A percentile compares a stretch with the other conserved stretches of the same genome.
Conservation (phyloP, 305 asterid species). For the Rubia tinctorum region DNA sequence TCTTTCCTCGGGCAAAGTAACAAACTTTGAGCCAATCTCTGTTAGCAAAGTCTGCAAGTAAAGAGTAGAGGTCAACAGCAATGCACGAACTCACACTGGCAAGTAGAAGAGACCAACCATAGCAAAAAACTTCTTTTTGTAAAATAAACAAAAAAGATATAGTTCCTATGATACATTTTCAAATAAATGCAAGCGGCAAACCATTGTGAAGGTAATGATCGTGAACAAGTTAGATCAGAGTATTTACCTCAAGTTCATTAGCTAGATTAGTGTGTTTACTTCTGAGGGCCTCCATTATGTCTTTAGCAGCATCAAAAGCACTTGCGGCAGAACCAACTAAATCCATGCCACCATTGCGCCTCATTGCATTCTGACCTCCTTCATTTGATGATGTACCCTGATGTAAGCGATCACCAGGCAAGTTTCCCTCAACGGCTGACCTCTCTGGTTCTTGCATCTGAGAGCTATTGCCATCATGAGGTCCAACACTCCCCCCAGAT, state of each 20-base stretch:
- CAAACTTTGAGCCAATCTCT: constrained; percentile 96
- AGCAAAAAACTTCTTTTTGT: not conserved
- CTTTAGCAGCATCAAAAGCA: constrained; percentile 99
- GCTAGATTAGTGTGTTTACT: constrained; percentile 97
- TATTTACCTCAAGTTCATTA: constrained; percentile 84
- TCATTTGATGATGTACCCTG: constrained; percentile 66
- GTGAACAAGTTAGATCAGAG: not conserved
- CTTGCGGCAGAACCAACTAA: constrained; percentile 89
- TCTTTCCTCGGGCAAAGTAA: constrained; percentile 98
- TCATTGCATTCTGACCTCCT: constrained; percentile 70
- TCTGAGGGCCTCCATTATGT: constrained; percentile 97
- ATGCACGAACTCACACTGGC: not conserved
- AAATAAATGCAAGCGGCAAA: not conserved
- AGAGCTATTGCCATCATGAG: constrained; percentile 73
- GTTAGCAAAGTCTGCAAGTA: constrained; percentile 77
- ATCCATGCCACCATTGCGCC: constrained; percentile 84
- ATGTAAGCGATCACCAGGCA: constrained; percentile 75
- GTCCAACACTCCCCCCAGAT: constrained; percentile 65
- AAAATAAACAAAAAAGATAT: not conserved
- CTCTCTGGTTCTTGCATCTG: constrained; percentile 91
- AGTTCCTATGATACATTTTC: not conserved
- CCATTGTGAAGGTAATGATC: not conserved
- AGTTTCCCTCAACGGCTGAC: constrained; percentile 63
- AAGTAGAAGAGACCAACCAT: not conserved
- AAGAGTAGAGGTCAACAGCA: constrained; percentile 4